Evolutionary conservation across 2,329 filamentous ascomycete species (phyloP).

Genomic region (Sclerotinia spermophila): DNA sequence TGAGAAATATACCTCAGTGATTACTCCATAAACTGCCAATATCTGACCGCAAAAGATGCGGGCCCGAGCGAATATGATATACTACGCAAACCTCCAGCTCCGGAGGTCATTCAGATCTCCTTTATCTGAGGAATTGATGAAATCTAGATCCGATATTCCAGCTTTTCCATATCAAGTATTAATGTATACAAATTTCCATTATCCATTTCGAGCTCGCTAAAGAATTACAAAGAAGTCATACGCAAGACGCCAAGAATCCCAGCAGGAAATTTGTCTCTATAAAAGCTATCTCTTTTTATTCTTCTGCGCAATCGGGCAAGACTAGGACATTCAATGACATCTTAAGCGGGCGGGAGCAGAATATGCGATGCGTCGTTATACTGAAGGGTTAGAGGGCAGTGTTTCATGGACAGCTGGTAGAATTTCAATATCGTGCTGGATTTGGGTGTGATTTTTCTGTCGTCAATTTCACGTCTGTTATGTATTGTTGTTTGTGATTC

Average conservation of each 20-base stretch:
- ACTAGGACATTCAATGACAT: not conserved
- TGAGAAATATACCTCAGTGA: not conserved
- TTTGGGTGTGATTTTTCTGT: no score
- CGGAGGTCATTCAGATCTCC: accelerated
- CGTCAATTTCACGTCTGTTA: no score
- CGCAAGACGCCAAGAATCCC: no score
- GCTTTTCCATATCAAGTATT: not conserved
- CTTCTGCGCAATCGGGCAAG: not conserved
- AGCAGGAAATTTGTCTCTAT: no score
- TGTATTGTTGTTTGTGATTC: accelerated
- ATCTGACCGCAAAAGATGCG: accelerated
- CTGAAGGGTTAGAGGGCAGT: accelerated
- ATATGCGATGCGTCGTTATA: not conserved
- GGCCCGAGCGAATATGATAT: accelerated
- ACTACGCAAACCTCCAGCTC: no score
- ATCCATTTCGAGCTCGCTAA: not conserved
- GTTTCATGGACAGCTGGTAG: accelerated
- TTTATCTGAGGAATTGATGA: not conserved
- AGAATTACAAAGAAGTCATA: no score
- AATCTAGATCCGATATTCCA: accelerated
- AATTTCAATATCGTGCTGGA: not conserved
- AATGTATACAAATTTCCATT: not conserved
- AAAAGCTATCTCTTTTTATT: not conserved
- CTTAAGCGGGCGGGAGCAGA: no score
- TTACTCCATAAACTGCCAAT: not conserved